A percentile compares a stretch with the other conserved stretches of the same genome.
phyloP scores from a whole-genome alignment of 305 asterid species.

The Stenogyne calaminthoides region DNA sequence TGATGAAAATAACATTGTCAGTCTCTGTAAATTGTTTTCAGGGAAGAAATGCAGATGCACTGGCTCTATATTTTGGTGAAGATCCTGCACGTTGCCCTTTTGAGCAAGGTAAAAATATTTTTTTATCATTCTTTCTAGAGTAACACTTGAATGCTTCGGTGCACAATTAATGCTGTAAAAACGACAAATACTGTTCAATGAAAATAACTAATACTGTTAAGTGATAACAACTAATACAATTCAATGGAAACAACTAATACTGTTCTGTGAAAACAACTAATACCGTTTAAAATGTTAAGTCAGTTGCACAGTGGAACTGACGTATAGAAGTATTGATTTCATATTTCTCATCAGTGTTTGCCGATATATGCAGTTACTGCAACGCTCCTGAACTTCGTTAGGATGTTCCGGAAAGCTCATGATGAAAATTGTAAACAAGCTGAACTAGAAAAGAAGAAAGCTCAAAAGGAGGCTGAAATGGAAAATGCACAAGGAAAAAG shows the following conservation, averaged over 20 bases:
- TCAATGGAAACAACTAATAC: no score
- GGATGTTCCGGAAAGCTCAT: slow-evolving; percentile 91
- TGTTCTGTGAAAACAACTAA: no score
- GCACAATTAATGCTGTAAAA: no score
- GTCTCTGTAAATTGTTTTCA: slow-evolving; percentile 38
- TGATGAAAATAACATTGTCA: slow-evolving; percentile 12
- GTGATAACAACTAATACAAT: no score
- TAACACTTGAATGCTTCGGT: no score
- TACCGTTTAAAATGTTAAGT: no score
- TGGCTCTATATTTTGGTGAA: slow-evolving; percentile 94
- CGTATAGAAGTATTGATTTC: neutral
- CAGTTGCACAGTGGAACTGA: no score
- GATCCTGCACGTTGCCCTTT: slow-evolving; percentile 97
- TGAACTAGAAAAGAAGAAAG: slow-evolving; percentile 96
- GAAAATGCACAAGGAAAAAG: slow-evolving; percentile 57
- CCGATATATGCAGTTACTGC: slow-evolving; percentile 69
- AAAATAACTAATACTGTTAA: no score
- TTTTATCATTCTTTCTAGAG: neutral
- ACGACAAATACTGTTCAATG: no score
- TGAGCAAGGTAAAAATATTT: slow-evolving; percentile 79
- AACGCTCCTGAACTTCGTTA: slow-evolving; percentile 90
- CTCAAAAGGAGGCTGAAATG: slow-evolving; percentile 83
- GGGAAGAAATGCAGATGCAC: slow-evolving; percentile 99
- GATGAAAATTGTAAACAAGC: slow-evolving; percentile 95
- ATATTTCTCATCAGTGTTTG: slow-evolving; percentile 32